phyloP scores from a whole-genome alignment of 176 grass and related monocot genomes.

The Otatea glauca region DNA sequence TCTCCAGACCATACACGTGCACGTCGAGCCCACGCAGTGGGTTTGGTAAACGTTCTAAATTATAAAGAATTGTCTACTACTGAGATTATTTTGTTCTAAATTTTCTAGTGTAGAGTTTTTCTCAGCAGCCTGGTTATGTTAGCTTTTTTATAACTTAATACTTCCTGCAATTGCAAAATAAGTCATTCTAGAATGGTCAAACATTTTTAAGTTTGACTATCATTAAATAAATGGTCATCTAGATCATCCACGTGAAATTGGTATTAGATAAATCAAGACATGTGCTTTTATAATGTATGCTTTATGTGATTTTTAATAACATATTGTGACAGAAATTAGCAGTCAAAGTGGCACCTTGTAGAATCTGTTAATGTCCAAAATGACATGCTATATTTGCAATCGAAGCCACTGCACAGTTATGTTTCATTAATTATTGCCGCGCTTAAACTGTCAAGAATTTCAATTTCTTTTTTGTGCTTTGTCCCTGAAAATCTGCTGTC shows the following conservation, averaged over 20 bases:
- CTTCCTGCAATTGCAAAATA: not conserved
- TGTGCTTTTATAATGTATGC: not conserved
- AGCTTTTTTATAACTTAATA: not conserved
- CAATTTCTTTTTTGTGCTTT: not conserved
- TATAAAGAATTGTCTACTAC: not conserved
- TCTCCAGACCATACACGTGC: constrained; percentile 1
- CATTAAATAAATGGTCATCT: not conserved
- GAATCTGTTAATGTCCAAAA: not conserved
- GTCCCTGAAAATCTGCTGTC: not conserved
- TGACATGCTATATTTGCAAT: not conserved
- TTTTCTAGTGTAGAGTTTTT: constrained; percentile 5
- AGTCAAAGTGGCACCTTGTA: not conserved
- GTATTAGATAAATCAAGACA: constrained; percentile 1
- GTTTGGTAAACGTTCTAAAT: not conserved
- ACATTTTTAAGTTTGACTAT: not conserved
- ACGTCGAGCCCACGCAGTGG: not conserved
- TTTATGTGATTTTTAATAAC: not conserved
- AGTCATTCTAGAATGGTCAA: too few species aligned
- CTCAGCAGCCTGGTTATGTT: constrained; percentile 23
- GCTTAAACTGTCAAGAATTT: not conserved
- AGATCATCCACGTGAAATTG: not conserved
- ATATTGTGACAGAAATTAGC: not conserved
- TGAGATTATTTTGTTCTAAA: not conserved
- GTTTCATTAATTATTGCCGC: constrained; percentile 7
- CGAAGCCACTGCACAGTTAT: not conserved